Percentiles rank a stretch among this genome's conserved stretches.
Conservation (phyloP, 169 alveolate species). For the Babesia sp. region DNA sequence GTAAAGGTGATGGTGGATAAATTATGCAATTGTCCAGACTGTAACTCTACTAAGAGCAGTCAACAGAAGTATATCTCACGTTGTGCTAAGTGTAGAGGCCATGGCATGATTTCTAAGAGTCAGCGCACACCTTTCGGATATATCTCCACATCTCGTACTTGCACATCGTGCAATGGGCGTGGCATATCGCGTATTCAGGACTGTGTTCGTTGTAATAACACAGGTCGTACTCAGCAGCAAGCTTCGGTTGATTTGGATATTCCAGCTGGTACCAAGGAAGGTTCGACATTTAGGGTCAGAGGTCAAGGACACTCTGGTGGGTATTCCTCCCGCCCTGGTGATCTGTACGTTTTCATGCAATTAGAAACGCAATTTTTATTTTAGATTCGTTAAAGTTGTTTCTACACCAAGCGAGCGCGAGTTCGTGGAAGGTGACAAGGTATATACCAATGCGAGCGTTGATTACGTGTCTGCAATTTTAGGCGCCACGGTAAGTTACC, state of each 20-base stretch:
- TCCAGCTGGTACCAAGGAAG: slow-evolving; percentile 44
- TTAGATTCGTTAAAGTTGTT: slow-evolving; percentile 39
- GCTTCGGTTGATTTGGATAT: slow-evolving; percentile 17
- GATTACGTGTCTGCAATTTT: slow-evolving; percentile 47
- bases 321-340: slow-evolving; percentile 27
- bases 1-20: slow-evolving; percentile 31
- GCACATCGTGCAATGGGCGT: slow-evolving; percentile 45
- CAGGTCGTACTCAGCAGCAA: slow-evolving; percentile 31
- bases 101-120: slow-evolving; percentile 48
- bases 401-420: slow-evolving; percentile 15
- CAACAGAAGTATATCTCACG: slow-evolving; percentile 8
- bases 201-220: slow-evolving; percentile 46
- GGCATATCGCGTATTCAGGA: slow-evolving; percentile 42
- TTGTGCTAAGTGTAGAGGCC: slow-evolving; percentile 46
- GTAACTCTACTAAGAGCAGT: slow-evolving; percentile 22
- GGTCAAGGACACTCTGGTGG: slow-evolving; percentile 59
- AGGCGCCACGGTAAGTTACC: slow-evolving; percentile 48
- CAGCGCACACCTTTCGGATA: slow-evolving; percentile 60
- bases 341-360: slow-evolving; percentile 37
- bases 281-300: slow-evolving; percentile 28
- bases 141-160: slow-evolving; percentile 45
- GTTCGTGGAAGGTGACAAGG: slow-evolving; percentile 29
- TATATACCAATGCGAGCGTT: slow-evolving; percentile 12
- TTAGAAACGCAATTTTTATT: too few relatives aligned
- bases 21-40: slow-evolving; percentile 30